A percentile compares a stretch with the other conserved stretches of the same genome.
Conservation (phyloP, 1,284 basidiomycete genomes). For the Pseudozyma hubeiensis region DNA sequence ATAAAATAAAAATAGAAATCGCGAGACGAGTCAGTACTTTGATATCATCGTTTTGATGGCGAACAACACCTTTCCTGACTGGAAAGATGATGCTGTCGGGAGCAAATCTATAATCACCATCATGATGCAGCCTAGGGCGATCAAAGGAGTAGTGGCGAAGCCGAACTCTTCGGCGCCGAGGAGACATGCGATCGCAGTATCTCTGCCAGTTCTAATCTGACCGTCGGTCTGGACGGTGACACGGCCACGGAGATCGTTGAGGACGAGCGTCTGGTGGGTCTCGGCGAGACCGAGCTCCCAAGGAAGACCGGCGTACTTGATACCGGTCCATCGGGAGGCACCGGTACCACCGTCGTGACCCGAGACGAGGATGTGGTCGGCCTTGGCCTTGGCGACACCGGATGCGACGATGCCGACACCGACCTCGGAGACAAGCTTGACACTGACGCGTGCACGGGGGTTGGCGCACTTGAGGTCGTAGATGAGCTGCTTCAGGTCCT, state of each 20-base stretch:
- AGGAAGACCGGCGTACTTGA: constrained; percentile 67
- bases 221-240: constrained; percentile 65
- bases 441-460: constrained; percentile 61
- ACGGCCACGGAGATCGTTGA: constrained; percentile 66
- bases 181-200: constrained; percentile 63
- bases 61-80: too few species aligned
- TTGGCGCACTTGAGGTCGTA: constrained; percentile 67
- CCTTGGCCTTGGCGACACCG: constrained; percentile 67
- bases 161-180: constrained; percentile 66
- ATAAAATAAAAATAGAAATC: too few species aligned
- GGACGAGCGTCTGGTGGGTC: constrained; percentile 65
- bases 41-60: too few species aligned
- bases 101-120: too few species aligned
- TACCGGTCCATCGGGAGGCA: constrained; percentile 65
- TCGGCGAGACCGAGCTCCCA: constrained; percentile 67
- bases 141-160: constrained; percentile 64
- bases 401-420: constrained; percentile 66
- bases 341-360: constrained; percentile 68
- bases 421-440: constrained; percentile 67
- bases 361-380: constrained; percentile 65
- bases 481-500: constrained; percentile 67
- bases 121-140: constrained; percentile 65
- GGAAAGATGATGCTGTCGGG: too few species aligned
- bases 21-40: too few species aligned
- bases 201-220: constrained; percentile 62